phyloP scores from a whole-genome alignment of 192 early-diverging fungal species.

The Entophlyctis luteolus region DNA sequence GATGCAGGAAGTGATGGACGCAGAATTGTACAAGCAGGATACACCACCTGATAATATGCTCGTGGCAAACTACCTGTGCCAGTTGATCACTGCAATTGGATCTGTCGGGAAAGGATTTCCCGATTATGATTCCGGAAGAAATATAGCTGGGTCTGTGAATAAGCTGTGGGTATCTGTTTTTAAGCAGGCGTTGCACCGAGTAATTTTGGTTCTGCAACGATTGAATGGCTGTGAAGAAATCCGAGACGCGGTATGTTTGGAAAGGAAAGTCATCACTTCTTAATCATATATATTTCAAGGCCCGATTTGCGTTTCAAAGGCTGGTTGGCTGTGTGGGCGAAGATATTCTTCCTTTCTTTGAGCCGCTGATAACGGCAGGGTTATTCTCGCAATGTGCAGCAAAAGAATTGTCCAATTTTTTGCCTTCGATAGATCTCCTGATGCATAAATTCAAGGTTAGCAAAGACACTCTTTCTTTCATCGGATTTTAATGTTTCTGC shows the following conservation, averaged over 20 bases:
- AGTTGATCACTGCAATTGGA: slow-evolving; percentile 79
- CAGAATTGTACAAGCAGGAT: slow-evolving; percentile 57
- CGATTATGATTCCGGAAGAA: slow-evolving; percentile 32
- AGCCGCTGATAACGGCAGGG: slow-evolving; percentile 66
- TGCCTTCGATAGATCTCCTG: slow-evolving; percentile 77
- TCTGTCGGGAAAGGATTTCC: slow-evolving; percentile 80
- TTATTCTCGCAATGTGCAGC: slow-evolving; percentile 71
- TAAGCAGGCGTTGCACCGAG: slow-evolving; percentile 63
- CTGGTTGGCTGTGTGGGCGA: slow-evolving; percentile 82
- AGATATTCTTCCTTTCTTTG: slow-evolving; percentile 76
- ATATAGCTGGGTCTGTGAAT: slow-evolving; percentile 16
- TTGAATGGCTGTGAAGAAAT: slow-evolving; percentile 39
- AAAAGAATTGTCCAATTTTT: slow-evolving; percentile 77
- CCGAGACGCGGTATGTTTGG: slow-evolving; percentile 55
- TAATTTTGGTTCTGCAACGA: slow-evolving; percentile 49
- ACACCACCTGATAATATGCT: slow-evolving; percentile 60
- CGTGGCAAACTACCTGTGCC: slow-evolving; percentile 73
- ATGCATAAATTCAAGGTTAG: slow-evolving; percentile 87
- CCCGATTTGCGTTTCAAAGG: slow-evolving; percentile 69
- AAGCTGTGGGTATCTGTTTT: slow-evolving; percentile 67
- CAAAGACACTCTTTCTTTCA: slow-evolving; percentile 25
- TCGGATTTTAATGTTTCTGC: slow-evolving; percentile 2
- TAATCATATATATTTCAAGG: slow-evolving; percentile 22
- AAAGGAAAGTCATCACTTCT: slow-evolving; percentile 78
- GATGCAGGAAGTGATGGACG: slow-evolving; percentile 70